Percentiles rank a stretch among this genome's conserved stretches.
These are phyloP conservation scores for Pistacia integerrima DNA, from an alignment of 345 rosid species.

Conservation along the genomic window DNA sequence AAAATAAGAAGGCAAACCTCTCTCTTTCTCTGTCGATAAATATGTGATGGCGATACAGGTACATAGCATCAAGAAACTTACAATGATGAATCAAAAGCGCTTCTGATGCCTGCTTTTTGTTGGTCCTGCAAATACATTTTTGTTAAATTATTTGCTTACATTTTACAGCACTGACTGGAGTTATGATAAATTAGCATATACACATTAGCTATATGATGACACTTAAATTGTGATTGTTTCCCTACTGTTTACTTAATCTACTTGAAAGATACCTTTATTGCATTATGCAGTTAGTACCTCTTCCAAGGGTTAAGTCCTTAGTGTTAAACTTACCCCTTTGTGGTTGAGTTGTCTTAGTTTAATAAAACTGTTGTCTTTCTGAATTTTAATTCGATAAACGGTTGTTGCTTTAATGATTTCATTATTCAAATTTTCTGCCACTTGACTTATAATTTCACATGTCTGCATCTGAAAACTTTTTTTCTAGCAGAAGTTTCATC, in stretches of 20 bases:
- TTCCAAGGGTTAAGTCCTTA: not conserved
- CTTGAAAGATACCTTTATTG: not conserved
- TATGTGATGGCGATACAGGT: not conserved
- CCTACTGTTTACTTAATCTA: not conserved
- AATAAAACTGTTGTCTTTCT: not conserved
- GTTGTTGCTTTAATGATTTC: not conserved
- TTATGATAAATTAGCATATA: not conserved
- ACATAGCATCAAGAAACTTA: not conserved
- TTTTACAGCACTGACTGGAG: not conserved
- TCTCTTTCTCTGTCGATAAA: not conserved
- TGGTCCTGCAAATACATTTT: not conserved
- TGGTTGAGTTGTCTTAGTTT: not conserved
- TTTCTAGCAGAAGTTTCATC: constrained; percentile 26
- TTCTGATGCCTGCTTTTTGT: not conserved
- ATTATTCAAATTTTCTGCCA: not conserved
- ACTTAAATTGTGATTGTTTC: not conserved
- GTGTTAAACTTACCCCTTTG: not conserved
- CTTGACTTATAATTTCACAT: constrained; percentile 6
- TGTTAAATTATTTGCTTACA: not conserved
- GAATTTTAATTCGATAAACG: not conserved
- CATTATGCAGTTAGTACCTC: not conserved
- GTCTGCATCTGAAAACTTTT: not conserved
- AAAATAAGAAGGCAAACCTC: not conserved
- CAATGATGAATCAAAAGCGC: not conserved
- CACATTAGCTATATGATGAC: not conserved